Evolutionary conservation across 2,329 filamentous ascomycete genomes (phyloP).

Genomic region (Penicillium sp.): DNA sequence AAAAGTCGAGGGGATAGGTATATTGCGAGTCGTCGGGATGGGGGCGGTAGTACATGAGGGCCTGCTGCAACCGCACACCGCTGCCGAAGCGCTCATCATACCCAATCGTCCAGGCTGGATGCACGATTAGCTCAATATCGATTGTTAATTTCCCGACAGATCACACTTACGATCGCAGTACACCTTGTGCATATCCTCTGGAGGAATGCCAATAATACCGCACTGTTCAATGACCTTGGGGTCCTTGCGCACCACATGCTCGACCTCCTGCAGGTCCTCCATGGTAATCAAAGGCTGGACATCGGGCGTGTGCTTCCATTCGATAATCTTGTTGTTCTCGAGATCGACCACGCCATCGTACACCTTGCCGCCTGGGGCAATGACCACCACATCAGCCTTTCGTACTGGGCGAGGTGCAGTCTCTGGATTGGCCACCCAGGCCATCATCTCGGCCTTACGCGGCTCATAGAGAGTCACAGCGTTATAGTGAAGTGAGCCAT

Average conservation of each 20-base stretch:
- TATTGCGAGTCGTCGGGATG: conserved; percentile 86
- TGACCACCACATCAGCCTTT: conserved; percentile 80
- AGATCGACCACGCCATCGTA: conserved; percentile 82
- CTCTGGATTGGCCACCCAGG: conserved; percentile 70
- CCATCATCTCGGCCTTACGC: conserved; percentile 78
- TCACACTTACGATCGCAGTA: conserved; percentile 76
- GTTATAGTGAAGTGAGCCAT: conserved; percentile 79
- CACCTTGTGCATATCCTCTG: conserved; percentile 88
- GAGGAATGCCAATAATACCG: conserved; percentile 75
- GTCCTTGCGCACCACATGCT: conserved; percentile 73
- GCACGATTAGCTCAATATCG: conserved; percentile 8
- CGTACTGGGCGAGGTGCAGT: conserved; percentile 65
- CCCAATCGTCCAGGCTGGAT: conserved; percentile 82
- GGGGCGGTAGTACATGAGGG: conserved; percentile 92
- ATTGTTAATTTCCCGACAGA: too few species aligned
- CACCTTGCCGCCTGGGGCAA: conserved; percentile 75
- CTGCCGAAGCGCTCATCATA: conserved; percentile 89
- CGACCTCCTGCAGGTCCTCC: conserved; percentile 83
- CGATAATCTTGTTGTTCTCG: conserved; percentile 63
- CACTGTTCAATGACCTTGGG: conserved; percentile 90
- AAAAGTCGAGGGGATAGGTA: conserved; percentile 89
- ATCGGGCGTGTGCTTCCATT: conserved; percentile 74
- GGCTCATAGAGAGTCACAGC: conserved; percentile 83
- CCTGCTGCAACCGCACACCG: conserved; percentile 79
- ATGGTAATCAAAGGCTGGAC: conserved; percentile 90